Base-by-base conservation (phyloP, 257 asterid species). In the Solanum bukasovii region DNA sequence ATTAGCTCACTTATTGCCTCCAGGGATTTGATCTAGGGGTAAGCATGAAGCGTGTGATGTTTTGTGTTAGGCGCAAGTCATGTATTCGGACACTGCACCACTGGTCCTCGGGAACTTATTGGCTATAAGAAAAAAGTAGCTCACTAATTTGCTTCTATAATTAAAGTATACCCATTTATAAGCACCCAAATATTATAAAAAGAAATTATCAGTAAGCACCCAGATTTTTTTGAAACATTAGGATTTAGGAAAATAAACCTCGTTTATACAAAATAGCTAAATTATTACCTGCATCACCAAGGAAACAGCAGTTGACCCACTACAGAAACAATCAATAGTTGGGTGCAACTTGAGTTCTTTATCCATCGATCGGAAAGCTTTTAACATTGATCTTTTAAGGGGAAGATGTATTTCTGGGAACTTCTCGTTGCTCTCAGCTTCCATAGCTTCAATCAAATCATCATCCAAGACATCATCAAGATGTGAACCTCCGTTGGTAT, bases 331-430 rank as follows among this genome's bases (percentile, higher is more conserved):
- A 90, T 95, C 99, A 89, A 95, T 93, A 4, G 95, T 87, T 12
- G 97, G 97, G 88, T 95, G 98, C 93, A 94, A 88, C 92, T 94
- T 97, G 67, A 97, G 94, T 89, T 95, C 98, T 93, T 95, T 95
- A 93, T 97, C 99, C 99, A 97, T 97, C 68, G 92, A 90, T 92
- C 91, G 92, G 91, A 94, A 97, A 52, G 98, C 98, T 91, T 94
- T 94, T 37, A 97, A 81, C 9, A 97, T 91, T 16, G 98, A 95
- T 90, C 90, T 92, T 93, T 95, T 97, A 84, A 94, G 93, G 1
- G 95, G 97, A 87, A 93, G 89, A 88, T 94, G 93, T 89, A 90
- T 85, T 89, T 95, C 98, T 0, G 99, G 99, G 77, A 97, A 90
- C 88, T 94, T 95, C 87, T 91, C 96, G 9, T 75, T 79, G 13